Evolutionary conservation across 768 basidiomycete genomes (phyloP).

Genomic region (Panellus pusillus): DNA sequence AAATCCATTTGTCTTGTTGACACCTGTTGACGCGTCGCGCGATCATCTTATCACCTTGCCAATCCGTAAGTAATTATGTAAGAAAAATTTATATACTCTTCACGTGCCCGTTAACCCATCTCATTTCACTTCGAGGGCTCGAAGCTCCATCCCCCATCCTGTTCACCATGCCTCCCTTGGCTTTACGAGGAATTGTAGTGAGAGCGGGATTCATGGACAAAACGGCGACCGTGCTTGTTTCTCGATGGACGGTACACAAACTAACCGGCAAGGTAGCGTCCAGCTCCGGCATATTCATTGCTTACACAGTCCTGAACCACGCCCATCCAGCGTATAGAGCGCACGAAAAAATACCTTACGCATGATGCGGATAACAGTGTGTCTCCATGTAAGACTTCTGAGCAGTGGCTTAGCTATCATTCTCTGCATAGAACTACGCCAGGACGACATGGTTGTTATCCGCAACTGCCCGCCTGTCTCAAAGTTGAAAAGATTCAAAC

Average conservation of each 20-base stretch:
- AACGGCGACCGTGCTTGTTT: slow-evolving; percentile 81
- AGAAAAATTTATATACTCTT: no score
- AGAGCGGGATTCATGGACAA: slow-evolving; percentile 84
- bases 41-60: no score
- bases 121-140: no score
- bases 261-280: slow-evolving; percentile 71
- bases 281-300: neutral
- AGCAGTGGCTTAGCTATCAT: slow-evolving; percentile 2
- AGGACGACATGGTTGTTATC: slow-evolving; percentile 73
- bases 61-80: no score
- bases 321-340: slow-evolving; percentile 58
- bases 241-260: slow-evolving; percentile 69
- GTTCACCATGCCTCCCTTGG: slow-evolving; percentile 70
- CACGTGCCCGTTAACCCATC: no score
- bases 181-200: slow-evolving; percentile 71
- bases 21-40: neutral
- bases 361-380: slow-evolving; percentile 74
- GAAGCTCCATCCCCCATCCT: neutral
- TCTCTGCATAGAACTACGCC: slow-evolving; percentile 50
- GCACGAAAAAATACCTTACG: slow-evolving; percentile 75
- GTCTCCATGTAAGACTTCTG: slow-evolving; percentile 25
- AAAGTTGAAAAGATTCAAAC: slow-evolving; percentile 71
- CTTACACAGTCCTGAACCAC: slow-evolving; percentile 2
- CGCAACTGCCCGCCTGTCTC: slow-evolving; percentile 83
- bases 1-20: slow-evolving; percentile 62